Evolutionary conservation across 495 filamentous ascomycete species (phyloP).

Genomic region (Xylaria bambusicola): DNA sequence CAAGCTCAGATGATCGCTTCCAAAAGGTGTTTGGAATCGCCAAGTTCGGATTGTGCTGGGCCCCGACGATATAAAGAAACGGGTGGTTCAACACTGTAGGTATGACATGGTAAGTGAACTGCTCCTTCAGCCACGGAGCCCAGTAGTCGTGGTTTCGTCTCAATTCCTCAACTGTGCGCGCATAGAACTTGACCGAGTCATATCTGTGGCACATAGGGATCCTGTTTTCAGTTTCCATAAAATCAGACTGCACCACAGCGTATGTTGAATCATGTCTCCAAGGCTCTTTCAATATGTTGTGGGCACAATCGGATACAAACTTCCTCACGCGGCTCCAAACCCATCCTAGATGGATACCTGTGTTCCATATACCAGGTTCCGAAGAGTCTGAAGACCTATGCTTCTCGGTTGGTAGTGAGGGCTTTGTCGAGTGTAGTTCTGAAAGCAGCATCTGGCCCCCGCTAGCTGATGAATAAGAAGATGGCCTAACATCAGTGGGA

Average conservation of each 20-base stretch:
- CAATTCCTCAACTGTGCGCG: conserved; percentile 43
- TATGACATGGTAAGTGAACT: conserved; percentile 51
- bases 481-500: conserved; percentile 34
- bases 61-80: conserved; percentile 51
- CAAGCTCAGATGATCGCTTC: conserved; percentile 48
- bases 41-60: conserved; percentile 48
- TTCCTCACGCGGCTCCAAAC: conserved; percentile 47
- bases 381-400: conserved; percentile 33
- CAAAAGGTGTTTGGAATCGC: conserved; percentile 51
- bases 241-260: conserved; percentile 45
- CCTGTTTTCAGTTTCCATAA: conserved; percentile 49
- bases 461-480: conserved; percentile 34
- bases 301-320: conserved; percentile 45
- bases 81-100: conserved; percentile 49
- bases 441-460: conserved; percentile 20
- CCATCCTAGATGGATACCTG: conserved; percentile 47
- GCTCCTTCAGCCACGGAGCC: conserved; percentile 48
- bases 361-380: conserved; percentile 48
- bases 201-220: conserved; percentile 49
- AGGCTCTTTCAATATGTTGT: conserved; percentile 45
- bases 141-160: conserved; percentile 42
- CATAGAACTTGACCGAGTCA: conserved; percentile 50
- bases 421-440: conserved; percentile 27
- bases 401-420: conserved; percentile 41
- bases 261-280: conserved; percentile 52